Evolutionary conservation across 202 grass and related monocot species (phyloP), one percentile per base, ranked within the genome.

Genomic region (Schoenoplectus triqueter): DNA sequence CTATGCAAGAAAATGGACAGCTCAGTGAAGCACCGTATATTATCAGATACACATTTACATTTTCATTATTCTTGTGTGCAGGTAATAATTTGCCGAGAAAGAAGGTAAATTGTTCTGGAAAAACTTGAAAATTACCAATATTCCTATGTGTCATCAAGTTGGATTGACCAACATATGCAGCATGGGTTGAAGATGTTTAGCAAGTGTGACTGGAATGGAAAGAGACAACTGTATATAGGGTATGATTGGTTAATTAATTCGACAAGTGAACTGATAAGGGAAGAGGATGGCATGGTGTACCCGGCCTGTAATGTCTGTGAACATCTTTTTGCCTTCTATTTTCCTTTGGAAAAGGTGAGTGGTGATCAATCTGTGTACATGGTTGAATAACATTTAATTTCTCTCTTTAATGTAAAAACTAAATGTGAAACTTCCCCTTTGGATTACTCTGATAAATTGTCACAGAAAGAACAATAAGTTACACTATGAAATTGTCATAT

Each of bases 391-490:
- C 49, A 56, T 39, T 21, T 10, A 15, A 39, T 39, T 2, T 56
- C 21, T 40, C 1, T 76, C 5, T 56, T 56, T 10, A 8, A 31
- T 15, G 51, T 56, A 76, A 56, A 73, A 13, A 75, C 8, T 40
- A 2, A 15, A 15, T 76, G 50, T 56, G 9, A 21, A 73, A 18
- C 11, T 45, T 19, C 45, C 14, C 47, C 9, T 52, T 52, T 7
- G 47, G 9, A 17, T 19, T 73, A 52, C 44, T 59, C n/a, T 71
- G 68, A 71, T 47, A 47, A 71, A 13, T 66, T 66, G 10, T 47
- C 69, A 73, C 19, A 73, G 47, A 52, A 73, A 73, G 47, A 73
- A 51, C 19, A 52, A 47, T 46, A 73, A 21, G 48, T 73, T 72
- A 49, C 42, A 40, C 21, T 8, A 78, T 78, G 6, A 31, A 61